These are phyloP conservation scores for Phytophthora pinifolia DNA, from an alignment of 352 stramenopile species.

Conservation along the genomic window DNA sequence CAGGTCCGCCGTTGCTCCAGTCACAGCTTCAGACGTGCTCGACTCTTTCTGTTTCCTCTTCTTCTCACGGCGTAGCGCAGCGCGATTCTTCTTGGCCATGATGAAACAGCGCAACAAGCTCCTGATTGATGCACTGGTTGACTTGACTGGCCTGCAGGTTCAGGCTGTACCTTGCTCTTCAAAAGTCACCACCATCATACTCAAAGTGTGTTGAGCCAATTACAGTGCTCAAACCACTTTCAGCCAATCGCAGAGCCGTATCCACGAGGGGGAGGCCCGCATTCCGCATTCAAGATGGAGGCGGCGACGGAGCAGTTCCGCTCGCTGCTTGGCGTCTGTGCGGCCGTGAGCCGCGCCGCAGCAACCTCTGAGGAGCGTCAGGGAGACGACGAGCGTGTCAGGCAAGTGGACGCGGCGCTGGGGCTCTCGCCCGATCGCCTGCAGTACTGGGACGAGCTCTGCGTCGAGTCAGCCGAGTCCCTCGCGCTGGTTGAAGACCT, in stretches of 20 bases:
- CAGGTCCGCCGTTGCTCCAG: background rate
- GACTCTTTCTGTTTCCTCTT: slow-evolving; percentile 29
- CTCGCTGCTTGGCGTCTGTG: slow-evolving; percentile 41
- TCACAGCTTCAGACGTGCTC: background rate
- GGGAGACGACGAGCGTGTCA: slow-evolving; percentile 2
- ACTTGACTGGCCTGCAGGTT: slow-evolving; percentile 9
- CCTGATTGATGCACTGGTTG: background rate
- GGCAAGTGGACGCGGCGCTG: slow-evolving; percentile 11
- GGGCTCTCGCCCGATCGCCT: slow-evolving; percentile 44
- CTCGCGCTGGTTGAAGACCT: slow-evolving; percentile 43
- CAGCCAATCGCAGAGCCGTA: slow-evolving; percentile 32
- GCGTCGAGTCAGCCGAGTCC: slow-evolving; percentile 23
- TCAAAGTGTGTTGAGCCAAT: background rate
- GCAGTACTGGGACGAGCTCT: slow-evolving; percentile 53
- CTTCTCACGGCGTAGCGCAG: slow-evolving; percentile 47
- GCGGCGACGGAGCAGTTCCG: slow-evolving; percentile 42
- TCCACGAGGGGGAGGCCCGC: slow-evolving; percentile 9
- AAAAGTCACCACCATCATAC: background rate
- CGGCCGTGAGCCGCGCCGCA: slow-evolving; percentile 29
- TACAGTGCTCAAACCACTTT: slow-evolving; percentile 13
- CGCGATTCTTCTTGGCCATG: slow-evolving; percentile 46
- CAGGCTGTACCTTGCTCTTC: too few relatives aligned
- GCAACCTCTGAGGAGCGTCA: background rate
- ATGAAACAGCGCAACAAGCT: background rate
- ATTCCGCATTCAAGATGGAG: slow-evolving; percentile 36